Evolutionary conservation across 2,329 filamentous ascomycete species (phyloP), one percentile per base, ranked within the genome.

Genomic region (Exophiala aquamarina): DNA sequence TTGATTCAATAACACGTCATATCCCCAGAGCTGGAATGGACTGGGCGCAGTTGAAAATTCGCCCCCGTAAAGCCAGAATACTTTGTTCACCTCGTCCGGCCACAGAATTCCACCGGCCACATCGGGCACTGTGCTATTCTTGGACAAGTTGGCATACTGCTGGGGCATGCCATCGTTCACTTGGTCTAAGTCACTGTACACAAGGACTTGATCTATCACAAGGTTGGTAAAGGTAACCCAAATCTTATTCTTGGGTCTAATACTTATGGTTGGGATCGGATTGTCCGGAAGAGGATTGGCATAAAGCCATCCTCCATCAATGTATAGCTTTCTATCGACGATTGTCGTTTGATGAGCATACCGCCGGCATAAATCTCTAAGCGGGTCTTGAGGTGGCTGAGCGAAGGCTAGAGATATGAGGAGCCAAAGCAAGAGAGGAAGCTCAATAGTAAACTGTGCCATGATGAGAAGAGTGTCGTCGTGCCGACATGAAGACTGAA

Each of bases 1-100:
- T 26, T 72, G 65, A 51, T 83, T 66, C 45, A 77, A 66, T 26
- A 82, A 57, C 4, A 76, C 69, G 55, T 85, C 82, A 63, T 82
- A 85, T 4, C 71, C 68, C 65, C 77, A 81, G 20, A 84, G 71
- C 17, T 65, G 65, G 44, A 77, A 76, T 1, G 70, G 61, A 29
- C 69, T 65, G 0, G 78, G 76, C 2, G 68, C 52, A 3, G 44
- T 51, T 10, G 55, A 54, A 55, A 75, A 78, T 52, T 83, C 77
- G 36, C 82, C 82, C 9, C 82, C 82, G 57, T 78, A 85, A 2
- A 81, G 68, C 59, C 82, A 84, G 40, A 86, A 74, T 34, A 75
- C 70, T 60, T 83, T 83, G 65, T 86, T 85, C 31, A 81, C 70
- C 19, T 74, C 68, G 60, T 85, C 82, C 6, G 73, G 69, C 81